Evolutionary conservation across 345 rosid species (phyloP), one percentile per base, ranked within the genome.

Genomic region (Ceriops zippeliana): DNA sequence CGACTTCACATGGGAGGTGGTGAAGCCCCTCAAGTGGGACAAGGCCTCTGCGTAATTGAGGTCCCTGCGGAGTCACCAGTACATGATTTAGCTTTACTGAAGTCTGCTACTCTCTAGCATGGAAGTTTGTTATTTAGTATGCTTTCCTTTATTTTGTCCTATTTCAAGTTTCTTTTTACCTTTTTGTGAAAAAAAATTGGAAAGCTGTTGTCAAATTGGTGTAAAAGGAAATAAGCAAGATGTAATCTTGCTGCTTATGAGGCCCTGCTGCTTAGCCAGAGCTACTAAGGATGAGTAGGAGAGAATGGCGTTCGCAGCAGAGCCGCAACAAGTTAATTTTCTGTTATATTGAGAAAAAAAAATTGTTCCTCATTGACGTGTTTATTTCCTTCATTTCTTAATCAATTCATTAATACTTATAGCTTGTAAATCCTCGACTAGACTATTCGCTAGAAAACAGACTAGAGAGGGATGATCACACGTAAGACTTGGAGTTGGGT

Each of bases 11-110:
- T 56, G 59, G 59, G 59, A 56, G 59, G 26, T 9, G 19, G 59
- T 56, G 59, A 56, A 56, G 17, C 59, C 59, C 31, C 59, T 56
- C 19, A 56, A 3, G 59, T 56, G 59, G 59, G 59, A 56, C 59
- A 56, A 56, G 31, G 59, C 28, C 59, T 27, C 26, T 9, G 31
- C 31, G 5, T 56, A 56, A 24, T 56, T 24, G 28, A n/a, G 26
- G 59, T 24, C 19, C 31, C 49, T 42, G 49, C 49, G 5, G 13
- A 20, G 31, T 63, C 26, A 17, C 52, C 0, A 32, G 54, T 7
- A 11, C 1, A 37, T 26, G 9, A 22, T 0, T 0, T 32, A 15
- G 31, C 10, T 37, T 67, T 17, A 17, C 46, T 15, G 4, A 15
- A 1, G 7, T 17, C 34, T 15, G 20, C 32, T 37, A 37, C 24